Evolutionary conservation across 1,139 yeast species (phyloP).

Genomic region (Diutina mesorugosa): DNA sequence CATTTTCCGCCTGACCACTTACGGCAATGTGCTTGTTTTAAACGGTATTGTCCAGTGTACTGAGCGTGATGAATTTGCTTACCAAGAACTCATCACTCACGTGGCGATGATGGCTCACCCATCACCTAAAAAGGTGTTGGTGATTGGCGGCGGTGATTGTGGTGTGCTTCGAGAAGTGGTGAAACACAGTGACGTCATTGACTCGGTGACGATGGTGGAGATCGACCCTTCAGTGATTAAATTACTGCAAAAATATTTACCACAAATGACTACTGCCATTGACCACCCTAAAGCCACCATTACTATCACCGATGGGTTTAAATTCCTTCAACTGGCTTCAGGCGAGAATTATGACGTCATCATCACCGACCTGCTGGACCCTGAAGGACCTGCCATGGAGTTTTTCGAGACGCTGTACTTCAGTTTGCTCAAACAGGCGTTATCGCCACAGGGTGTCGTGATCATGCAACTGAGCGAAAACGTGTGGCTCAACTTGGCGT

Average conservation of each 20-base stretch:
- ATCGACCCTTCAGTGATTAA: constrained; percentile 81
- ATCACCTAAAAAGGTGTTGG: constrained; percentile 61
- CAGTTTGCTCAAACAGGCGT: constrained; percentile 53
- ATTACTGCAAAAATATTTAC: constrained; percentile 63
- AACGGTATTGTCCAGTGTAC: constrained; percentile 86
- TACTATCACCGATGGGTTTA: constrained; percentile 80
- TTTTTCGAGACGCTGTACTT: constrained; percentile 81
- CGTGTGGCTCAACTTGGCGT: constrained; percentile 75
- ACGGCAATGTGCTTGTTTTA: constrained; percentile 75
- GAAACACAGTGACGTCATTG: constrained; percentile 55
- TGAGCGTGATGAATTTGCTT: constrained; percentile 81
- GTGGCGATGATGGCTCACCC: constrained; percentile 68
- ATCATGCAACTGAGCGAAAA: constrained; percentile 90
- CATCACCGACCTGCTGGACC: constrained; percentile 92
- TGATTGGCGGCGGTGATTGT: constrained; percentile 92
- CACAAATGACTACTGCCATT: constrained; percentile 66
- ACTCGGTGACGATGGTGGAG: constrained; percentile 71
- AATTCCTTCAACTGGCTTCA: constrained; percentile 40
- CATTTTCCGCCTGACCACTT: constrained; percentile 59
- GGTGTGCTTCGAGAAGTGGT: constrained; percentile 80
- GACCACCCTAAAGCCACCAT: constrained; percentile 62
- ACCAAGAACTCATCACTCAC: constrained; percentile 83
- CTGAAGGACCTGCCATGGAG: constrained; percentile 96
- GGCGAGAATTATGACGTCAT: constrained; percentile 61
- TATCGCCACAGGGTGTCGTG: constrained; percentile 63